Conservation (phyloP, 1,284 basidiomycete species). For the Ustilago loliicola region DNA sequence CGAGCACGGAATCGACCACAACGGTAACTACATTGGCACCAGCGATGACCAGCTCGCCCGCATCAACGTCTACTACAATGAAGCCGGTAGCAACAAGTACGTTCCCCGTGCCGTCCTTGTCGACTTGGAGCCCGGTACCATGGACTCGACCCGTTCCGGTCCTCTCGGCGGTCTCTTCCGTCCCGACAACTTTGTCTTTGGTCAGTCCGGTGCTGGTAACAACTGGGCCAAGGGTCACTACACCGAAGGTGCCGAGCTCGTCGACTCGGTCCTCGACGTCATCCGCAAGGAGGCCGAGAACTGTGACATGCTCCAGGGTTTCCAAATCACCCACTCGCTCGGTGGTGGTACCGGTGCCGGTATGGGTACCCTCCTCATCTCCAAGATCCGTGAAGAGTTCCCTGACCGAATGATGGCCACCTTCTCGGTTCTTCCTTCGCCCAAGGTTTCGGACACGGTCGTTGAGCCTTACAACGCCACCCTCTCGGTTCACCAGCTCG, state of each 20-base stretch:
- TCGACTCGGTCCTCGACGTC: constrained; percentile 81
- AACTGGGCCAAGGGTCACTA: constrained; percentile 84
- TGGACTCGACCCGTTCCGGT: constrained; percentile 78
- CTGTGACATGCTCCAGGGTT: constrained; percentile 91
- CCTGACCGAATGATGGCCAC: constrained; percentile 88
- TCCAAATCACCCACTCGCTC: constrained; percentile 91
- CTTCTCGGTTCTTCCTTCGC: constrained; percentile 90
- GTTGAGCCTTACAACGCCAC: constrained; percentile 96
- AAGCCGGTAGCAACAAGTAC: constrained; percentile 77
- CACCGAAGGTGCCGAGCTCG: constrained; percentile 80
- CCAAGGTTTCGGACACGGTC: constrained; percentile 94
- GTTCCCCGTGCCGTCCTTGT: constrained; percentile 93
- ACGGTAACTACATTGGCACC: constrained; percentile 90
- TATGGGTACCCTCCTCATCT: constrained; percentile 67
- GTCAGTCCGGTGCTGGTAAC: constrained; percentile 83
- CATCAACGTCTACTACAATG: constrained; percentile 75
- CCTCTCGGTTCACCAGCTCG: constrained; percentile 88
- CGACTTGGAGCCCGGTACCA: constrained; percentile 91
- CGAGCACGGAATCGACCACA: constrained; percentile 94
- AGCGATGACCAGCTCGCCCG: constrained; percentile 97
- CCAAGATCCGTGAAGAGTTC: constrained; percentile 71
- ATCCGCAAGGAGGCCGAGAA: constrained; percentile 75
- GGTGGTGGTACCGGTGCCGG: constrained; percentile 80
- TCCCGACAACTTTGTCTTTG: constrained; percentile 80
- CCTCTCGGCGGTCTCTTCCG: constrained; percentile 82